Evolutionary conservation across 129 eudicot genomes (phyloP), one percentile per base, ranked within the genome.

Genomic region (Dittrichia graveolens): DNA sequence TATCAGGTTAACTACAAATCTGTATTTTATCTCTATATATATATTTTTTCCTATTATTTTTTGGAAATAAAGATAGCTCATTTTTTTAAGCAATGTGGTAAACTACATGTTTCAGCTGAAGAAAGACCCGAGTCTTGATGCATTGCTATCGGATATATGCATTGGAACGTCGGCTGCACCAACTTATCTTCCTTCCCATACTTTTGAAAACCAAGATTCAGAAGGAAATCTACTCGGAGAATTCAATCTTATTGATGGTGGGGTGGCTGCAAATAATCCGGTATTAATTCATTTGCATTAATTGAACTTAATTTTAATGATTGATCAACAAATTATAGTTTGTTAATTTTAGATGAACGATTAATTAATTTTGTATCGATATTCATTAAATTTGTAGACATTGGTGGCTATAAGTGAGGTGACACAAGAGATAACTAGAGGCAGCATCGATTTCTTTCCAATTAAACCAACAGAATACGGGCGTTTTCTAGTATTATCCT

Each of bases 101-200:
- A 60, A 37, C 3, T 16, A 39, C 12, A 57, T 68, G 55, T 68
- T 76, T 76, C 77, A 86, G 91, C 69, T 85, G 44, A 73, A 79
- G 69, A 81, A 69, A 43, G 18, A 74, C 83, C 77, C 89, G 1
- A 14, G 78, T 5, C n/a, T 87, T 43, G 81, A 87, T 81, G 92
- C 84, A 8, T 39, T 67, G 42, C 52, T 87, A 58, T 71, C 87
- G 8, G 93, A 87, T 67, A 79, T 84, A 69, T 84, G 89, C 75
- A 79, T 87, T 13, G 74, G 89, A 62, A 90, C 94, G 14, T 83
- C 85, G 6, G 96, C 96, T 41, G 96, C 96, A 2, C 96, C 96
- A 57, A 86, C 96, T 42, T 85, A 79, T 75, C 86, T 84, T 63
- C 81, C 84, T 34, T 42, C 87, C 41, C 86, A 87, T 75, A 16